Percentiles rank a stretch among this genome's conserved stretches.
Conservation (phyloP, 1,139 yeast species). For the Scheffersomyces segobiensis region DNA sequence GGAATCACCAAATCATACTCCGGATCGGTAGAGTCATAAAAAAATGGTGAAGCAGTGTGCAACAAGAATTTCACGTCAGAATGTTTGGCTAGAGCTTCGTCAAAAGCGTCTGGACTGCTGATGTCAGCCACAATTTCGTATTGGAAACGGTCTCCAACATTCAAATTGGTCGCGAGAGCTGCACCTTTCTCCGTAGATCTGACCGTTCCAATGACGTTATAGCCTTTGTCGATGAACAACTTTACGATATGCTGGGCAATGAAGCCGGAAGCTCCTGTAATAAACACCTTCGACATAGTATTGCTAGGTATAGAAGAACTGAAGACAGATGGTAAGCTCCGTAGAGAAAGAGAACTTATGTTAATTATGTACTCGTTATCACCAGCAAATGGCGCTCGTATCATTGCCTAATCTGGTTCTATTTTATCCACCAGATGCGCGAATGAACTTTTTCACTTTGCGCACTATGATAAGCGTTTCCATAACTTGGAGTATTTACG, state of each 20-base stretch:
- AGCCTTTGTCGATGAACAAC: slow-evolving; percentile 24
- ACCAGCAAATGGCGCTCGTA: background rate
- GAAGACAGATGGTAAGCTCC: no score
- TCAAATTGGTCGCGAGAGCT: slow-evolving; percentile 18
- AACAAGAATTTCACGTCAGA: slow-evolving; percentile 10
- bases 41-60: slow-evolving; percentile 25
- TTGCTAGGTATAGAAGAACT: background rate
- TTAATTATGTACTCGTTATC: no score
- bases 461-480: background rate
- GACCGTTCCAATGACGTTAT: slow-evolving; percentile 37
- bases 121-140: slow-evolving; percentile 41
- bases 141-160: slow-evolving; percentile 15
- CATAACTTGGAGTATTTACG: no score
- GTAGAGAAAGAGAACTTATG: no score
- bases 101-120: slow-evolving; percentile 32
- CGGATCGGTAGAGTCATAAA: slow-evolving; percentile 32
- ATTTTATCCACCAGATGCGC: background rate
- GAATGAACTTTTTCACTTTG: background rate
- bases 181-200: slow-evolving; percentile 35
- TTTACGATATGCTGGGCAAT: slow-evolving; percentile 36
- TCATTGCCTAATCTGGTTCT: background rate
- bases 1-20: slow-evolving; percentile 42
- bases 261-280: slow-evolving; percentile 46
- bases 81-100: slow-evolving; percentile 29
- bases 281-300: slow-evolving; percentile 22